Evolutionary conservation across 2,329 filamentous ascomycete genomes (phyloP).

Genomic region (Phyllosticta paracitricarpa): DNA sequence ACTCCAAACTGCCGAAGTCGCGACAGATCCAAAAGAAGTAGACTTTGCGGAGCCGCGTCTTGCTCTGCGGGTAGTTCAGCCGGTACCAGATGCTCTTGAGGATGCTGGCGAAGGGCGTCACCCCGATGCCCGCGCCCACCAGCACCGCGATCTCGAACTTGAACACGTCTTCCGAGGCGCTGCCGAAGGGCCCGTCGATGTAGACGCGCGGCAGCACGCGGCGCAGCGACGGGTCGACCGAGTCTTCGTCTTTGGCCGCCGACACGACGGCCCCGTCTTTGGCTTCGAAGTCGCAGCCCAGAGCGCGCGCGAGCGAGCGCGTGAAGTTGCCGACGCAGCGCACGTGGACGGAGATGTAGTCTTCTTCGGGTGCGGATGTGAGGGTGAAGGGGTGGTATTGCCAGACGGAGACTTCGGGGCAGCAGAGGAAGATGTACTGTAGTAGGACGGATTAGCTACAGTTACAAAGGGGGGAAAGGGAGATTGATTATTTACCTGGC

Average conservation of each 20-base stretch:
- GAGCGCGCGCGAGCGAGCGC: slow-evolving; percentile 53
- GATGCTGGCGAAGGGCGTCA: slow-evolving; percentile 43
- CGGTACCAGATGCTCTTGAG: slow-evolving; percentile 86
- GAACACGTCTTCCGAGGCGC: slow-evolving; percentile 80
- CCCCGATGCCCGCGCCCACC: slow-evolving; percentile 42
- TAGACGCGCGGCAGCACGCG: slow-evolving; percentile 70
- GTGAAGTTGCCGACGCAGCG: slow-evolving; percentile 79
- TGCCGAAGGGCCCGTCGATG: slow-evolving; percentile 76
- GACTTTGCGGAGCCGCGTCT: slow-evolving; percentile 70
- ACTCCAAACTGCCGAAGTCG: slow-evolving; percentile 81
- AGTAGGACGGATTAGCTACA: neutral
- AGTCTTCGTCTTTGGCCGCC: slow-evolving; percentile 48
- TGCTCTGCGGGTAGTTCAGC: slow-evolving; percentile 77
- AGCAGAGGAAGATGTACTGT: slow-evolving; percentile 78
- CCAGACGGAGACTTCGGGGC: slow-evolving; percentile 76
- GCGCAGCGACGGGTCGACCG: slow-evolving; percentile 60
- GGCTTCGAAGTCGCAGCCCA: slow-evolving; percentile 65
- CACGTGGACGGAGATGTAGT: slow-evolving; percentile 81
- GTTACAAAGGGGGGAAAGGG: slow-evolving; percentile 31
- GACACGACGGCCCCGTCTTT: slow-evolving; percentile 54
- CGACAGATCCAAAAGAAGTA: slow-evolving; percentile 92
- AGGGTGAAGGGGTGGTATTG: slow-evolving; percentile 84
- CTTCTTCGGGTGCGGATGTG: slow-evolving; percentile 78
- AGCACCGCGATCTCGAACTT: slow-evolving; percentile 47
- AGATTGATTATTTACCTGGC: slow-evolving; percentile 24